Percentiles rank a stretch among this genome's conserved stretches.
Evolutionary conservation across 1,284 basidiomycete species (phyloP).

Genomic region (Cryptococcus neoformans): DNA sequence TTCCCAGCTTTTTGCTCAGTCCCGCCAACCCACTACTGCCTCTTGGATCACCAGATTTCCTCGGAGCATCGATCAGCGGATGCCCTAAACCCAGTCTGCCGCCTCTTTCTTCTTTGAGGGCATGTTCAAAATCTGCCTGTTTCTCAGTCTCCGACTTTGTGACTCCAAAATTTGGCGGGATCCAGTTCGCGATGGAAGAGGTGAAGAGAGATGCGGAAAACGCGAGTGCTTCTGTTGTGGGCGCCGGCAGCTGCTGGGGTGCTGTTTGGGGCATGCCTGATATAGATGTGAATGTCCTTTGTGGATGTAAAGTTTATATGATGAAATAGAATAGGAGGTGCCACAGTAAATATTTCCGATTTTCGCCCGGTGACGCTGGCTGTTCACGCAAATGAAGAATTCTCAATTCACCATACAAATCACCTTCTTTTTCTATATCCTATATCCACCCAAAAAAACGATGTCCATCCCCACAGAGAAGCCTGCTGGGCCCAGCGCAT

Average conservation of each 20-base stretch:
- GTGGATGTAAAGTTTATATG: not conserved
- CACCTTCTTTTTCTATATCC: not conserved
- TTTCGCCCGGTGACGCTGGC: not conserved
- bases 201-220: slow-evolving; percentile 39
- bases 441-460: not conserved
- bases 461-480: slow-evolving; percentile 17
- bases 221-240: slow-evolving; percentile 28
- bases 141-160: slow-evolving; percentile 10
- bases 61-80: slow-evolving; percentile 21
- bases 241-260: not conserved
- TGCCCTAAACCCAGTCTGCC: slow-evolving; percentile 39
- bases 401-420: not conserved
- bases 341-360: slow-evolving; percentile 2
- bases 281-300: too few relatives aligned
- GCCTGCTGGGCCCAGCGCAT: slow-evolving; percentile 24
- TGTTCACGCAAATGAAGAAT: not conserved
- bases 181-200: slow-evolving; percentile 37
- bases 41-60: slow-evolving; percentile 8
- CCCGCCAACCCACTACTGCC: slow-evolving; percentile 6
- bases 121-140: slow-evolving; percentile 3
- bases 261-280: not conserved
- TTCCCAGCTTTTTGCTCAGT: slow-evolving; percentile 11
- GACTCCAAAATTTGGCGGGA: slow-evolving; percentile 34
- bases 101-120: slow-evolving; percentile 13
- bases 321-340: not conserved